A percentile compares a stretch with the other conserved stretches of the same genome.
Evolutionary conservation across 345 rosid species (phyloP).

Genomic region (Rhodomyrtus tomentosa): DNA sequence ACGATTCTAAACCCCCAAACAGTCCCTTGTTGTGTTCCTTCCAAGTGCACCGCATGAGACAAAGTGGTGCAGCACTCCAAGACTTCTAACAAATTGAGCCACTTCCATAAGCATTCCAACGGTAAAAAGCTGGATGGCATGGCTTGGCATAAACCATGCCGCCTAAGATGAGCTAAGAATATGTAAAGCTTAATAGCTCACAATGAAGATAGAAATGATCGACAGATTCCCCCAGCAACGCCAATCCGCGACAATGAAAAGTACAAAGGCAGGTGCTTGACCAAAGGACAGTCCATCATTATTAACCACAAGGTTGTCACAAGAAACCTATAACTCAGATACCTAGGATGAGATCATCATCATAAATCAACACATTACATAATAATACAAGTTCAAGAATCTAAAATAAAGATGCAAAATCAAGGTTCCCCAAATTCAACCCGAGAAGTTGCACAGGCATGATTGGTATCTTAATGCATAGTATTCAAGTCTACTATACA

Average conservation of each 20-base stretch:
- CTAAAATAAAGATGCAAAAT: background rate
- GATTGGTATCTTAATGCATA: background rate
- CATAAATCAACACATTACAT: background rate
- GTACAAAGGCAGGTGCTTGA: background rate
- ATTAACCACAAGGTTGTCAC: background rate
- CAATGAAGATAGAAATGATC: background rate
- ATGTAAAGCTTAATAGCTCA: background rate
- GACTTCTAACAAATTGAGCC: background rate
- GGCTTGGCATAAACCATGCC: background rate
- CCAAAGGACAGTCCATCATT: background rate
- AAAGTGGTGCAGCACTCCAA: background rate
- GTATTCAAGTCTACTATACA: background rate
- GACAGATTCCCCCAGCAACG: background rate
- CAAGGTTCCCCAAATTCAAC: background rate
- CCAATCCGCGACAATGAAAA: background rate
- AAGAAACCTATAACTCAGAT: background rate
- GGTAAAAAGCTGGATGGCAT: background rate
- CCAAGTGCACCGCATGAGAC: background rate
- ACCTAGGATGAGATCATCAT: background rate
- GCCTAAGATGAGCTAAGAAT: background rate
- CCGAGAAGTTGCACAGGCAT: background rate
- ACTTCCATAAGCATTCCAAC: background rate
- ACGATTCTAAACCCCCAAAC: background rate
- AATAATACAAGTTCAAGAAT: background rate
- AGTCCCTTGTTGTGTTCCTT: background rate